Conservation (phyloP, 2,329 filamentous ascomycete species). For the Talaromyces sp. region DNA sequence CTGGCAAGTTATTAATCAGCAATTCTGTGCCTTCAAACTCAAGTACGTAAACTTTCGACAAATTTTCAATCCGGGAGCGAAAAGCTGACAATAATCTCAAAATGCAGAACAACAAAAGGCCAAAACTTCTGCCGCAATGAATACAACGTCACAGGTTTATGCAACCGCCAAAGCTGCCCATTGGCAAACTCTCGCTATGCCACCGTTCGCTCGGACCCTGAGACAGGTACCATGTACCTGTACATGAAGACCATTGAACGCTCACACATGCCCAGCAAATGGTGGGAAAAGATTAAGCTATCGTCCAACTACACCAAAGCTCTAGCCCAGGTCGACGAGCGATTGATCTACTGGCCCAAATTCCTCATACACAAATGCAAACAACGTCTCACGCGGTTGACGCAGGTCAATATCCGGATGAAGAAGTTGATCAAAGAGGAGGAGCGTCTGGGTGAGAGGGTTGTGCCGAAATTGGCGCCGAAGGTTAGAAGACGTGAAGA, state of each 20-base stretch:
- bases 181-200: slow-evolving; percentile 91
- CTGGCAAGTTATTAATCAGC: slow-evolving; percentile 94
- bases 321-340: slow-evolving; percentile 79
- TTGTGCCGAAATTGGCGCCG: slow-evolving; percentile 85
- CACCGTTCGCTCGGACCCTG: slow-evolving; percentile 78
- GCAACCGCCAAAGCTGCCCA: slow-evolving; percentile 84
- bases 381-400: slow-evolving; percentile 86
- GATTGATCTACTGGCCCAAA: slow-evolving; percentile 90
- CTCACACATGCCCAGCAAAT: slow-evolving; percentile 79
- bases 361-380: slow-evolving; percentile 94
- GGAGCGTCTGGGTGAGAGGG: slow-evolving; percentile 79
- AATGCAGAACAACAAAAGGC: slow-evolving; percentile 69
- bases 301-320: slow-evolving; percentile 89
- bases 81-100: slow-evolving; percentile 18
- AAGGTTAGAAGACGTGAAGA: slow-evolving; percentile 79
- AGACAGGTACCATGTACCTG: slow-evolving; percentile 81
- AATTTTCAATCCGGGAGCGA: slow-evolving; percentile 1
- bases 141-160: slow-evolving; percentile 80
- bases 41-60: slow-evolving; percentile 58
- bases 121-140: slow-evolving; percentile 96
- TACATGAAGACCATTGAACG: slow-evolving; percentile 97
- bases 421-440: slow-evolving; percentile 83
- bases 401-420: slow-evolving; percentile 79
- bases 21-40: slow-evolving; percentile 92
- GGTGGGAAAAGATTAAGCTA: slow-evolving; percentile 92